Evolutionary conservation across 2,329 filamentous ascomycete species (phyloP), one percentile per base, ranked within the genome.

Genomic region (Penicillium hesseltinei): DNA sequence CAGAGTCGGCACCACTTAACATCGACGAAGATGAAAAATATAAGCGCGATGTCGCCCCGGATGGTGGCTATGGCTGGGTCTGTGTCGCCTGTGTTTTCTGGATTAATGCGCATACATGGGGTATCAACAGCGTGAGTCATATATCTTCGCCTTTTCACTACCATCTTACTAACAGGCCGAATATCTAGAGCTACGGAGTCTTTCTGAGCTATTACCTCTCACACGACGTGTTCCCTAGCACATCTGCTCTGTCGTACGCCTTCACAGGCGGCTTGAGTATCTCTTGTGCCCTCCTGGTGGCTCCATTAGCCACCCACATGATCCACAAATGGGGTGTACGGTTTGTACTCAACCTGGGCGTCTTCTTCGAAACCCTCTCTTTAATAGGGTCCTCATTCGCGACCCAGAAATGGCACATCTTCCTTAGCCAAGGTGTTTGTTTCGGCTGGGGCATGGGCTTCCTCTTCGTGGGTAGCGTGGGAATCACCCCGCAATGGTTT

Each of bases 81-180:
- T 84, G 85, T 53, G 81, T 84, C n/a, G 66, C 76, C 3, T 80
- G 78, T 39, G 76, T 81, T 60, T 79, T 81, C 50, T 71, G 84
- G 60, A 81, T 89, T 56, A 89, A 89, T 68, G 84, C 81, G 8
- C 88, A 91, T 68, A 90, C 88, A 1, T 91, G 88, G 88, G 88
- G 88, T 8, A 76, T 91, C 59, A 91, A 91, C 70, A 85, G 82
- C 55, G 82, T 84, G 63, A 56, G 81, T 65, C 21, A 49, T 29
- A 17, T n/a, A 43, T 42, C 43, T 51, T 42, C 19, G 5, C 10
- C 5, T 13, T 23, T 23, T 35, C 33, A 31, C n/a, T 27, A 4
- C 33, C 1, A 27, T 38, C 15, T 48, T n/a, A 43, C 51, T 42
- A 31, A 56, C 44, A 5, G 15, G 8, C 39, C 2, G 27, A 11